Conservation (phyloP, 1,139 yeast genomes). For the Scheffersomyces titani region DNA sequence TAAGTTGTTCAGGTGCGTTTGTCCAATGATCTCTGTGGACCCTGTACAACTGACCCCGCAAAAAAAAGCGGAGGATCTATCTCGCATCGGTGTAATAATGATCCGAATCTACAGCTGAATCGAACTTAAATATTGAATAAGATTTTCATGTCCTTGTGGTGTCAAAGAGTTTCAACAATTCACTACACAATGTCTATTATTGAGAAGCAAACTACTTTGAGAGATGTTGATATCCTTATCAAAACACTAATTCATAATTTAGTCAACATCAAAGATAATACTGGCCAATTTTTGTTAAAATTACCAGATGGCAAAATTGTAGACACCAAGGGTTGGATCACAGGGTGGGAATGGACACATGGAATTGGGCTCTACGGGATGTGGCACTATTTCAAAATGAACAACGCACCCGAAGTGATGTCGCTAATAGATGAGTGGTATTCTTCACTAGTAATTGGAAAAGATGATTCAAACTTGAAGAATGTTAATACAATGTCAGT, state of each 20-base stretch:
- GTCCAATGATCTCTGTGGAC: background rate
- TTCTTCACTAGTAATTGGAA: conserved; percentile 24
- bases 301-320: conserved; percentile 32
- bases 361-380: conserved; percentile 34
- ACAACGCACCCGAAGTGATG: conserved; percentile 19
- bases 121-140: background rate
- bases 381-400: conserved; percentile 34
- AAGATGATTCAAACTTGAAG: conserved; percentile 31
- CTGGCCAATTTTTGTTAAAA: conserved; percentile 28
- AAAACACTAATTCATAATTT: background rate
- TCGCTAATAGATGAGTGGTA: conserved; percentile 27
- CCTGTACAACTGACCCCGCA: no score
- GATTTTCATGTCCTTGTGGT: background rate
- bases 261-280: conserved; percentile 19
- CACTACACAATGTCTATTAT: background rate
- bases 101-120: background rate
- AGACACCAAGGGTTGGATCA: conserved; percentile 36
- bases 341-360: conserved; percentile 41
- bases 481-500: conserved; percentile 37
- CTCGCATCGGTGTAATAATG: background rate
- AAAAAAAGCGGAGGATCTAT: background rate
- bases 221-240: background rate
- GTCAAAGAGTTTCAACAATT: no score
- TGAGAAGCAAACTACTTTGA: background rate
- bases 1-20: background rate